Evolutionary conservation across 768 basidiomycete species (phyloP), one percentile per base, ranked within the genome.

Genomic region (Mycena vulgaris): DNA sequence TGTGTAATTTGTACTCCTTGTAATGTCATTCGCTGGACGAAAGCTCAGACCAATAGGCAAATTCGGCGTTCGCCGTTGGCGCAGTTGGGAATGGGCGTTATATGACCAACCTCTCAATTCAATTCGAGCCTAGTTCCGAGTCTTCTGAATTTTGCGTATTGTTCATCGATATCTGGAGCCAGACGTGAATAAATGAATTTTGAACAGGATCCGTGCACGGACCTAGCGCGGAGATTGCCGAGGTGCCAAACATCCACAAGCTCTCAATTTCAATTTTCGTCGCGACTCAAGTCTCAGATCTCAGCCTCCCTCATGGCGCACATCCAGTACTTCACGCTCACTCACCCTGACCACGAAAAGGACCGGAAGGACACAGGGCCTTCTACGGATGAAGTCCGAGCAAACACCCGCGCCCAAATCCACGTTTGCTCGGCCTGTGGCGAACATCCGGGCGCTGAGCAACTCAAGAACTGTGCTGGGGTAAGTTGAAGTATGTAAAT

Each of bases 341-440:
- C 65, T 7, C 65, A 51, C 21, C 28, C 48, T 13, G 49, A 59
- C 30, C 19, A 57, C 6, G 37, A 66, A 39, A 52, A 52, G 37
- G 57, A 59, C 5, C 14, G 13, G 17, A 53, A 65, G 21, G 23
- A 67, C 17, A 67, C 52, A 42, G 48, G 66, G 1, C 66, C 66
- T 17, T 31, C 66, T 13, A 9, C 56, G 1, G 30, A 59, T 0
- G 66, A 67, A 48, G 39, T 67, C 14, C 57, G 66, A 21, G 33
- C 57, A 14, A 67, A 59, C 45, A 30, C 51, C 37, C 66, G 51
- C 5, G 16, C 40, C 16, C 58, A 59, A 13, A 16, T 52, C 9
- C 57, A 66, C 21, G 57, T 66, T 59, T 67, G 66, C 51, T 67
- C 66, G 30, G 27, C 49, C 6, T 67, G 66, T 11, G 66, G 66